phyloP scores from a whole-genome alignment of 2,329 filamentous ascomycete species.

The Aaosphaeria arxii region DNA sequence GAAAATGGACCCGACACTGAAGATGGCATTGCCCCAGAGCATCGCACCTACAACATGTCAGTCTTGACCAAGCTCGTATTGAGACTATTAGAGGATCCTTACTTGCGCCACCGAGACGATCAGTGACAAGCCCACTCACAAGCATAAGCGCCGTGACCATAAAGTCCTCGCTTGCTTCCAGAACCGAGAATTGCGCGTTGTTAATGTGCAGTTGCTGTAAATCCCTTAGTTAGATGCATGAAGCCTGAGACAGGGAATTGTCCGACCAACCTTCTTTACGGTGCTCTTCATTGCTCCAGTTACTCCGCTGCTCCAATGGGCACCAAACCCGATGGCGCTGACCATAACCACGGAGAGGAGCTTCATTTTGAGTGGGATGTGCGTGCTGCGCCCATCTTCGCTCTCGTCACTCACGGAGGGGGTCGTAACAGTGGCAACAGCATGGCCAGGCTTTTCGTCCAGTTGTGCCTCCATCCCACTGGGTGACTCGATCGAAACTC shows the following conservation, averaged over 20 bases:
- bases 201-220: conserved; percentile 52
- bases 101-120: conserved; percentile 56
- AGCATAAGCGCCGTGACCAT: conserved; percentile 59
- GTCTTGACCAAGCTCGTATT: neutral
- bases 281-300: conserved; percentile 61
- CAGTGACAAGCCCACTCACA: conserved; percentile 54
- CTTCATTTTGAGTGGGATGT: neutral
- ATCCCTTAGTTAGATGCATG: neutral
- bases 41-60: conserved; percentile 44
- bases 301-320: conserved; percentile 59
- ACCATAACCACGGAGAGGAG: conserved; percentile 50
- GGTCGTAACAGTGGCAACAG: too few relatives aligned
- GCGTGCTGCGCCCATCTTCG: too few relatives aligned
- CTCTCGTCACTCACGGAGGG: too few relatives aligned
- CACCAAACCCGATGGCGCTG: conserved; percentile 57
- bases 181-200: conserved; percentile 58
- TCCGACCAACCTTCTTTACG: conserved; percentile 49
- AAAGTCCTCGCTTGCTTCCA: conserved; percentile 61
- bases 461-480: too few relatives aligned
- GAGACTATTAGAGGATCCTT: neutral
- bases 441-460: too few relatives aligned
- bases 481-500: too few relatives aligned
- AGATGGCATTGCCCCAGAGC: conserved; percentile 61
- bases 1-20: conserved; percentile 56
- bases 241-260: neutral